A percentile compares a stretch with the other conserved stretches of the same genome.
Conservation (phyloP, 352 stramenopile genomes). For the Pythium aristosporum region DNA sequence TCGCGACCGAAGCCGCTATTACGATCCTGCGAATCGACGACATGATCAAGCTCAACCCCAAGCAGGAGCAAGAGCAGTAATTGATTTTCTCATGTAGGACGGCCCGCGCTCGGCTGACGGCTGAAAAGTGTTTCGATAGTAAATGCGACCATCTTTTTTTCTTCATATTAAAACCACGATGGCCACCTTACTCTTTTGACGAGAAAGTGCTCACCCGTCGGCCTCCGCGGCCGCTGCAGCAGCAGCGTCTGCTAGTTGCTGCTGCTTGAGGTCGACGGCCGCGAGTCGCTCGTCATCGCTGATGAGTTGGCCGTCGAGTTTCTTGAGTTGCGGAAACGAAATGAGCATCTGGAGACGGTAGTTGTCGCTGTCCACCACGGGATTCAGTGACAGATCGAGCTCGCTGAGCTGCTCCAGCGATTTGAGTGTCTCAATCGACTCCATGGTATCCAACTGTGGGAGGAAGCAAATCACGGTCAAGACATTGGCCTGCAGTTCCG, state of each 20-base stretch:
- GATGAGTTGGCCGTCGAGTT: conserved; percentile 55
- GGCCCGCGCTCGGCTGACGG: conserved; percentile 16
- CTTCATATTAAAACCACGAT: conserved; percentile 20
- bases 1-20: conserved; percentile 99
- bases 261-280: conserved; percentile 56
- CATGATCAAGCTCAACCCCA: conserved; percentile 95
- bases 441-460: conserved; percentile 51
- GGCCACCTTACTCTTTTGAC: too few species aligned
- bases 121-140: conserved; percentile 18
- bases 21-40: conserved; percentile 99
- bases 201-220: conserved; percentile 19
- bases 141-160: conserved; percentile 27
- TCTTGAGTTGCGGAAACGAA: conserved; percentile 47
- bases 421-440: conserved; percentile 46
- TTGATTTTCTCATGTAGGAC: conserved; percentile 15
- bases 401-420: conserved; percentile 40
- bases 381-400: conserved; percentile 54
- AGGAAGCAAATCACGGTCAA: neutral
- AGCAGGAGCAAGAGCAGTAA: conserved; percentile 83
- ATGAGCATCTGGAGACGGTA: conserved; percentile 59
- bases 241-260: conserved; percentile 33
- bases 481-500: neutral
- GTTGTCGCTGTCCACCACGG: conserved; percentile 51
- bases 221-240: conserved; percentile 28
- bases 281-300: conserved; percentile 64